Percentiles rank a stretch among this genome's conserved stretches.
Evolutionary conservation across 352 stramenopile species (phyloP).

Genomic region (Phytophthora multivora): DNA sequence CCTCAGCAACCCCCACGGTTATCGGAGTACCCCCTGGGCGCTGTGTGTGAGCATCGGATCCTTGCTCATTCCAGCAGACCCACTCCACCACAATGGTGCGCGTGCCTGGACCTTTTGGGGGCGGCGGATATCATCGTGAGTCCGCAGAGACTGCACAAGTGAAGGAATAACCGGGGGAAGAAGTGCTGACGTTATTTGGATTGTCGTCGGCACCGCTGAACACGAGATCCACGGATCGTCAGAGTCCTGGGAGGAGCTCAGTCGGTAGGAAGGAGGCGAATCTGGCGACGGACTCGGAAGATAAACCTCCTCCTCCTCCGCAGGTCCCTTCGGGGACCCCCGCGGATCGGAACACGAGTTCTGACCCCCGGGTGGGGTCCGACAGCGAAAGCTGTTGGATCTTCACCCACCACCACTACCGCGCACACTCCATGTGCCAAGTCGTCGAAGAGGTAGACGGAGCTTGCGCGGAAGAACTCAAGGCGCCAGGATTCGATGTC

Average conservation of each 20-base stretch:
- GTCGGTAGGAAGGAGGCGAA: background rate
- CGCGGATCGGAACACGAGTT: background rate
- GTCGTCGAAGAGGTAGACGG: background rate
- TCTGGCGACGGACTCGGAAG: background rate
- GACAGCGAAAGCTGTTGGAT: background rate
- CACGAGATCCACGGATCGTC: background rate
- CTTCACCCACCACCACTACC: background rate
- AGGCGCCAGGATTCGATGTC: background rate
- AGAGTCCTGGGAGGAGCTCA: background rate
- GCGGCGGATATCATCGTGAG: background rate
- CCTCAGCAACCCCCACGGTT: background rate
- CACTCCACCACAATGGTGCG: background rate
- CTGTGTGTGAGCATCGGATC: background rate
- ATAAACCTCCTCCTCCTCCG: background rate
- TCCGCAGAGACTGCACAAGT: background rate
- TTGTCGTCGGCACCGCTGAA: background rate
- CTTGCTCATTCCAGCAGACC: background rate
- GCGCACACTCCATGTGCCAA: background rate
- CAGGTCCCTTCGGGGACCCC: background rate
- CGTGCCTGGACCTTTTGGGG: background rate
- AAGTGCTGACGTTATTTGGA: background rate
- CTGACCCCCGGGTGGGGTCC: background rate
- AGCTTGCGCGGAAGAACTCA: background rate
- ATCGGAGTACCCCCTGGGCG: background rate
- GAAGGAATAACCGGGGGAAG: background rate